Conservation (phyloP, 805 yeast genomes). For the Metschnikowia continentalis region DNA sequence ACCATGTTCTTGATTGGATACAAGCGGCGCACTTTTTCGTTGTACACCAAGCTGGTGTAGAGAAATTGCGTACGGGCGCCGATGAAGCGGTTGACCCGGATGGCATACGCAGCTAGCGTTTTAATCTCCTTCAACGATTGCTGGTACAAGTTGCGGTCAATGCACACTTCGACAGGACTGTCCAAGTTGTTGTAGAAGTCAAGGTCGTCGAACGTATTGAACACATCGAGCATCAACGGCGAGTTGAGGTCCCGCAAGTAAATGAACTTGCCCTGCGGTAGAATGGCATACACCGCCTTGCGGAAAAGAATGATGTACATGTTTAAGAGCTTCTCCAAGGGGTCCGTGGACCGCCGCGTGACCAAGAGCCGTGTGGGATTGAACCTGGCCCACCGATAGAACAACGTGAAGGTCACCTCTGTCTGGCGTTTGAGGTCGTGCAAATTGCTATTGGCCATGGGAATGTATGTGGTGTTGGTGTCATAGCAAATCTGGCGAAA, state of each 20-base stretch:
- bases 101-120: conserved; percentile 25
- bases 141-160: conserved; percentile 15
- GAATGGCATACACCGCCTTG: conserved; percentile 30
- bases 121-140: conserved; percentile 17
- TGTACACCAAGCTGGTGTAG: conserved; percentile 28
- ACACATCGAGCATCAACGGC: conserved; percentile 38
- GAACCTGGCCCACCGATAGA: conserved; percentile 32
- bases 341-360: conserved; percentile 21
- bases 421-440: conserved; percentile 28
- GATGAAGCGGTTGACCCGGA: conserved; percentile 30
- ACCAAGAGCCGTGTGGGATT: conserved; percentile 29
- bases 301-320: conserved; percentile 31
- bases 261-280: conserved; percentile 40
- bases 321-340: conserved; percentile 30
- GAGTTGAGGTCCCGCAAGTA: conserved; percentile 38
- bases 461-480: conserved; percentile 25
- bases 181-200: conserved; percentile 24
- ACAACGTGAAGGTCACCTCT: conserved; percentile 31
- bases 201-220: conserved; percentile 20
- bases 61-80: conserved; percentile 25
- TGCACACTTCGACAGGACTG: conserved; percentile 10
- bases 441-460: conserved; percentile 22
- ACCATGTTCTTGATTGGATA: conserved; percentile 23
- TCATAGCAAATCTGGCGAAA: conserved; percentile 23
- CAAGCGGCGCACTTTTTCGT: conserved; percentile 16